Conservation (phyloP, 495 filamentous ascomycete species). For the Peziza echinospora region DNA sequence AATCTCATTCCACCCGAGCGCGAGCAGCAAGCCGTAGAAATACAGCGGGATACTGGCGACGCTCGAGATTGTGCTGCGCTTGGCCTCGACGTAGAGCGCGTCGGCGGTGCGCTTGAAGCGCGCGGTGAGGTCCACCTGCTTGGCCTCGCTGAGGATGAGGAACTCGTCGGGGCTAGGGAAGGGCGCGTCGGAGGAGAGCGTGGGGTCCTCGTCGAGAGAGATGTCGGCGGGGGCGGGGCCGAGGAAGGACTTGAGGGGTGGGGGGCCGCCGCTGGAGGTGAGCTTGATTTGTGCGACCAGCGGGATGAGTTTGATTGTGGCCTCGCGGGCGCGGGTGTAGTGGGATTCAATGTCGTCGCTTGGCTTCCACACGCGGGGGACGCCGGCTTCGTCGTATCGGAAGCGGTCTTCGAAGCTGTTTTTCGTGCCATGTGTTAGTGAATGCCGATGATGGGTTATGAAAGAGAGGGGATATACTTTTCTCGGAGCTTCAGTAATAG, state of each 20-base stretch:
- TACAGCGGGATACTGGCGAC: conserved; percentile 87
- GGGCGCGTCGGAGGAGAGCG: background rate
- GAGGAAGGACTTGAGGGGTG: conserved; percentile 61
- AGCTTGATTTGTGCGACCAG: conserved; percentile 69
- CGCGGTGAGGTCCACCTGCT: conserved; percentile 71
- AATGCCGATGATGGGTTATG: conserved; percentile 1
- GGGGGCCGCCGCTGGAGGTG: conserved; percentile 42
- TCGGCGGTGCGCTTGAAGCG: conserved; percentile 95
- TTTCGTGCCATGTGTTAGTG: too few relatives aligned
- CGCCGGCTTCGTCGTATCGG: conserved; percentile 85
- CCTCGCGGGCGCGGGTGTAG: conserved; percentile 77
- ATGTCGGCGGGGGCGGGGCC: conserved; percentile 69
- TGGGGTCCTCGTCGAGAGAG: conserved; percentile 56
- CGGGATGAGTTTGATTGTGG: conserved; percentile 72
- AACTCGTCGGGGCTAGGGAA: conserved; percentile 42
- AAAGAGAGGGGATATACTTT: conserved; percentile 27
- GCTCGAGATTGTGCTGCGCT: conserved; percentile 84
- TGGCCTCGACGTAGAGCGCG: conserved; percentile 91
- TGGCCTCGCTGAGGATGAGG: conserved; percentile 73
- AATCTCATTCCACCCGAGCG: conserved; percentile 94
- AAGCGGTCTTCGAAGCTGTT: conserved; percentile 81
- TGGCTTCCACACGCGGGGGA: conserved; percentile 90
- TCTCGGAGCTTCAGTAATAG: conserved; percentile 84
- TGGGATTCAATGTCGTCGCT: conserved; percentile 91
- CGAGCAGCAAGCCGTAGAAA: conserved; percentile 74